Percentiles rank a stretch among this genome's conserved stretches.
Conservation (phyloP, 164 flowering plant species). For the Magnolia sinica region DNA sequence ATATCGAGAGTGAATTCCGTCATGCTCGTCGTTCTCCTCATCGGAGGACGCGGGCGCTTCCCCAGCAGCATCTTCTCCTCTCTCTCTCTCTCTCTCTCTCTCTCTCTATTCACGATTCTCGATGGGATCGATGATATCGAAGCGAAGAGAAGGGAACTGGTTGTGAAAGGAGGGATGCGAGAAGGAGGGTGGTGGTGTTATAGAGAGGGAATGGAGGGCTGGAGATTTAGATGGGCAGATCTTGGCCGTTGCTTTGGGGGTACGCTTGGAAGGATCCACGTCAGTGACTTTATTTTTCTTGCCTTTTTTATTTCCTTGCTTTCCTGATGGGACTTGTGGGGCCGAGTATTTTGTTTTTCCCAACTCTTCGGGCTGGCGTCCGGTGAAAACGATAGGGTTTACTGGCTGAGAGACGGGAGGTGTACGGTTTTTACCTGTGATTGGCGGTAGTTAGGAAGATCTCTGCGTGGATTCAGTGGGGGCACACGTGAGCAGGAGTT, state of each 20-base stretch:
- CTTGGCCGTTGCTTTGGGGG: slow-evolving; percentile 31
- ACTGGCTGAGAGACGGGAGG: not conserved
- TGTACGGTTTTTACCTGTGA: not conserved
- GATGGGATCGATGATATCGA: not conserved
- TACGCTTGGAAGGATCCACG: slow-evolving; percentile 12
- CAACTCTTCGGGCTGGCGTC: not conserved
- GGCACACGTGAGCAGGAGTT: no score
- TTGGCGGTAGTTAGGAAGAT: no score
- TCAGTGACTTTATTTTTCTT: slow-evolving; percentile 8
- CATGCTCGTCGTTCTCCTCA: slow-evolving; percentile 69
- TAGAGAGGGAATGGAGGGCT: slow-evolving; percentile 15
- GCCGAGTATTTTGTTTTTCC: not conserved
- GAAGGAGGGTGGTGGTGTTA: not conserved
- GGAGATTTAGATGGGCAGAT: slow-evolving; percentile 26
- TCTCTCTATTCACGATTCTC: not conserved
- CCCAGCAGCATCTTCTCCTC: slow-evolving; percentile 49
- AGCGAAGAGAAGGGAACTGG: slow-evolving; percentile 4
- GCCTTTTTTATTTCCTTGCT: not conserved
- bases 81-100: not conserved
- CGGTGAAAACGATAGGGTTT: not conserved
- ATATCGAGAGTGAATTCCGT: slow-evolving; percentile 54
- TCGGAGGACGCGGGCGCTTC: slow-evolving; percentile 54
- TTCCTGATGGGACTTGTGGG: not conserved
- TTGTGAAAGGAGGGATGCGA: not conserved
- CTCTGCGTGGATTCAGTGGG: no score